Evolutionary conservation across 202 grass and related monocot genomes (phyloP).

Genomic region (Panicum virgatum): DNA sequence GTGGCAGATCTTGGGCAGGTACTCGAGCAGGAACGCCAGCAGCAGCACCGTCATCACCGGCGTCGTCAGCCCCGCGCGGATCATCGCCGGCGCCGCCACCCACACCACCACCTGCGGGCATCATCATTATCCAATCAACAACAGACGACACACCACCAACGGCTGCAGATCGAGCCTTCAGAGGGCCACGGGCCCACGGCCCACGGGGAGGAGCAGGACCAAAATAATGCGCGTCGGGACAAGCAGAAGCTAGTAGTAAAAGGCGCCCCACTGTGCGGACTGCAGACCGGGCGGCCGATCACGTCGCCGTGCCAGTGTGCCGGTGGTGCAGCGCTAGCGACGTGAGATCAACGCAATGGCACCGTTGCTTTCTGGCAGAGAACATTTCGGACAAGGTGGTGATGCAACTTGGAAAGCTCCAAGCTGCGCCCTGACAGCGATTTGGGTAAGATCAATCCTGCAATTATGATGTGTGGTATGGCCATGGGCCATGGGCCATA

Average conservation of each 20-base stretch:
- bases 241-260: constrained; percentile 30
- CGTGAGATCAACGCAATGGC: not conserved
- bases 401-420: not conserved
- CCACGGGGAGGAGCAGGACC: not conserved
- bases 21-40: constrained; percentile 68
- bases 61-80: constrained; percentile 57
- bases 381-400: not conserved
- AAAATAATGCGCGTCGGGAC: constrained; percentile 2
- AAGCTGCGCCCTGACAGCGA: not conserved
- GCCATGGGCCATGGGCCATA: not conserved
- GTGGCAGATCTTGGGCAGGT: constrained; percentile 91
- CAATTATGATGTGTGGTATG: no score
- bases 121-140: not conserved
- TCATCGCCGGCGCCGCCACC: constrained; percentile 80
- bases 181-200: no score
- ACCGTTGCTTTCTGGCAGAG: not conserved
- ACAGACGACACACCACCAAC: not conserved
- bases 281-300: not conserved
- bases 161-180: not conserved
- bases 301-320: not conserved
- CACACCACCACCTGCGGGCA: constrained; percentile 63
- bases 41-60: constrained; percentile 71
- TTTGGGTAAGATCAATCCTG: not conserved
- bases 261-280: no score
- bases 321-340: not conserved